Percentiles rank a stretch among this genome's conserved stretches.
Conservation (phyloP, 169 alveolate genomes). For the Babesia bovis region DNA sequence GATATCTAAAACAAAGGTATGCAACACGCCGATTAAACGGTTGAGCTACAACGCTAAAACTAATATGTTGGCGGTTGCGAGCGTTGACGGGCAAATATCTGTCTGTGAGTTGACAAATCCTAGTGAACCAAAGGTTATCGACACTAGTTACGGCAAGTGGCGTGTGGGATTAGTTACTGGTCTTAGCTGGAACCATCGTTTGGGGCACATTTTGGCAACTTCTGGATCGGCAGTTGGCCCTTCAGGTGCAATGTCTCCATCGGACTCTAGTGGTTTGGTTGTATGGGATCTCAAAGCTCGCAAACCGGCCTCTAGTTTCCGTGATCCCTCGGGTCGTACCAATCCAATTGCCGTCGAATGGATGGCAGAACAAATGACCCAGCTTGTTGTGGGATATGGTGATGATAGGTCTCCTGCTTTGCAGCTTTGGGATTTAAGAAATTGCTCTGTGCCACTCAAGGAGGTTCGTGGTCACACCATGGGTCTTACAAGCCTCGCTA, state of each 20-base stretch:
- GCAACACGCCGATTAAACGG: conserved; percentile 46
- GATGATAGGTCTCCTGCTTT: conserved; percentile 83
- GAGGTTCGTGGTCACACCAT: conserved; percentile 76
- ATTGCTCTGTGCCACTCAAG: conserved; percentile 78
- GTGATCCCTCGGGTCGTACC: conserved; percentile 81
- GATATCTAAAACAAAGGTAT: conserved; percentile 30
- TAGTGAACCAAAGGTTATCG: conserved; percentile 30
- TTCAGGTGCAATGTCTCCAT: conserved; percentile 50
- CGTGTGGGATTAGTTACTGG: conserved; percentile 65
- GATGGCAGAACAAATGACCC: conserved; percentile 84
- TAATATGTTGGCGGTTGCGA: conserved; percentile 62
- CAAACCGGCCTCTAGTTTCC: conserved; percentile 81
- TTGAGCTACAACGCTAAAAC: conserved; percentile 53
- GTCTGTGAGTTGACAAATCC: conserved; percentile 44
- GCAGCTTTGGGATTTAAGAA: conserved; percentile 85
- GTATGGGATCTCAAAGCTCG: conserved; percentile 84
- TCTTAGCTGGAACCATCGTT: conserved; percentile 78
- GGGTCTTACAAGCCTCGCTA: conserved; percentile 78
- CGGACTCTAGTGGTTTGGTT: conserved; percentile 76
- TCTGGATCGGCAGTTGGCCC: conserved; percentile 43
- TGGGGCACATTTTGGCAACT: conserved; percentile 83
- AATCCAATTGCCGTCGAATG: conserved; percentile 81
- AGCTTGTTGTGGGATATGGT: conserved; percentile 78
- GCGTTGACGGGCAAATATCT: conserved; percentile 61
- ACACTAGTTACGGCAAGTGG: conserved; percentile 66